A percentile compares a stretch with the other conserved stretches of the same genome.
Conservation (phyloP, 2,329 filamentous ascomycete genomes). For the Dryadomyces sulphureus region DNA sequence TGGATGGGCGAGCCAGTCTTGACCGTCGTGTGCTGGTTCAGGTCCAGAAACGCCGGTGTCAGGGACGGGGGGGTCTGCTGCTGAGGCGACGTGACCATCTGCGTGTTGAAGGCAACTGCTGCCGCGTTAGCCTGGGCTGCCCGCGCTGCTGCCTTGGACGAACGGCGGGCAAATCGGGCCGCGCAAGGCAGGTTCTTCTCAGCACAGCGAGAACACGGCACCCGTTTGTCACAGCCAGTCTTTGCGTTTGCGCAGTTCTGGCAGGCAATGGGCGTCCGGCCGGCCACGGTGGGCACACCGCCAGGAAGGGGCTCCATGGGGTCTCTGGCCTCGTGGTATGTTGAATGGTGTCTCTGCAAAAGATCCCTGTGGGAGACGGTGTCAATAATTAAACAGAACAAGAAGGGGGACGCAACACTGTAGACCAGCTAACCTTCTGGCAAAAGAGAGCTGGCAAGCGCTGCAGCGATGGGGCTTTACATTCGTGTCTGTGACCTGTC, state of each 20-base stretch:
- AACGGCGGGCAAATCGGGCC: slow-evolving; percentile 33
- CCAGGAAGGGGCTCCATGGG: slow-evolving; percentile 28
- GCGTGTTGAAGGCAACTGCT: slow-evolving; percentile 16
- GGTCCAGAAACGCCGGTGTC: slow-evolving; percentile 22
- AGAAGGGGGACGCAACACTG: neutral
- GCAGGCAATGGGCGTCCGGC: slow-evolving; percentile 31
- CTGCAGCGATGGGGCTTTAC: slow-evolving; percentile 37
- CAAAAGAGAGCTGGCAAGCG: slow-evolving; percentile 33
- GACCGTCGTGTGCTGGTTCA: slow-evolving; percentile 17
- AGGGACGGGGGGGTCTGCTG: slow-evolving; percentile 15
- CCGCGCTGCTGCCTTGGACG: slow-evolving; percentile 30
- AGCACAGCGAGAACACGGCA: slow-evolving; percentile 32
- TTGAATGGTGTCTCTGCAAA: slow-evolving; percentile 33
- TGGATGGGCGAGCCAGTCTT: slow-evolving; percentile 6
- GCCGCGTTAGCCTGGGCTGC: slow-evolving; percentile 24
- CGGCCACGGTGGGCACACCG: slow-evolving; percentile 26
- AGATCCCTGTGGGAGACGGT: slow-evolving; percentile 24
- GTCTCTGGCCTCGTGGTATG: slow-evolving; percentile 34
- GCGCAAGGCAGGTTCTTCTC: slow-evolving; percentile 33
- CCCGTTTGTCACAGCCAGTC: slow-evolving; percentile 34
- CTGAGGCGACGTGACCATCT: slow-evolving; percentile 11
- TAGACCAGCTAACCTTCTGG: slow-evolving; percentile 24
- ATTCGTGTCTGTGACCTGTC: slow-evolving; percentile 29
- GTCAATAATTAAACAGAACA: neutral
- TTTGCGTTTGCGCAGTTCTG: slow-evolving; percentile 34